Evolutionary conservation across 1,284 basidiomycete genomes (phyloP), one percentile per base, ranked within the genome.

Genomic region (Taiwanofungus camphoratus): DNA sequence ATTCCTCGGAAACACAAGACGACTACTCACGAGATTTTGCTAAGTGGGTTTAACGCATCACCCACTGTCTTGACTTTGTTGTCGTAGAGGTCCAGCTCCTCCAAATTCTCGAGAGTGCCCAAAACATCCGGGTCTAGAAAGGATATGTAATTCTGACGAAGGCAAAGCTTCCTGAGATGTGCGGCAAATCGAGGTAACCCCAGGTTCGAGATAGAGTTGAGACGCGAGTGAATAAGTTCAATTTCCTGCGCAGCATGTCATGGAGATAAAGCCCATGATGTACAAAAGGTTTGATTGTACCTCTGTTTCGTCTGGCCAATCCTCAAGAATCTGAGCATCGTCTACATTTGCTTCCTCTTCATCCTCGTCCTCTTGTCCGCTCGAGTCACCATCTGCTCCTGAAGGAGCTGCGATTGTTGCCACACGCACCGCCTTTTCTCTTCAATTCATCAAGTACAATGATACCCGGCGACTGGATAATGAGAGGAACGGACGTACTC

Each of bases 41-140:
- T 62, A 40, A 87, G 65, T 46, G 75, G 69, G 49, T 83, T 68
- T 35, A 96, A 57, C 11, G 79, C 86, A 48, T 77, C 65, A 31
- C 77, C 85, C n/a, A 87, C 61, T 11, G 64, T 59, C 55, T 91
- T 93, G 50, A 99, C 66, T 58, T 88, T 84, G 67, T 99, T 99
- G 64, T 99, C 95, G 61, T 99, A 99, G 50, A 98, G 59, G 65
- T 99, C 95, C 40, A 99, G 65, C 49, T 98, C 94, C 54, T 91
- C 87, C 22, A 99, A 67, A 37, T 79, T 72, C 9, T 62, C 73
- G 39, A 97, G 65, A n/a, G 72, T 65, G 22, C 68, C 66, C 49
- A 93, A 82, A 7, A 79, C 75, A 9, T 79, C 77, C 3, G 75
- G 69, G 41, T 91, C 82, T 23, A 98, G 71, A 33, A 73, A 69